Evolutionary conservation across 2,329 filamentous ascomycete species (phyloP).

Genomic region (Colletotrichum spinosum): DNA sequence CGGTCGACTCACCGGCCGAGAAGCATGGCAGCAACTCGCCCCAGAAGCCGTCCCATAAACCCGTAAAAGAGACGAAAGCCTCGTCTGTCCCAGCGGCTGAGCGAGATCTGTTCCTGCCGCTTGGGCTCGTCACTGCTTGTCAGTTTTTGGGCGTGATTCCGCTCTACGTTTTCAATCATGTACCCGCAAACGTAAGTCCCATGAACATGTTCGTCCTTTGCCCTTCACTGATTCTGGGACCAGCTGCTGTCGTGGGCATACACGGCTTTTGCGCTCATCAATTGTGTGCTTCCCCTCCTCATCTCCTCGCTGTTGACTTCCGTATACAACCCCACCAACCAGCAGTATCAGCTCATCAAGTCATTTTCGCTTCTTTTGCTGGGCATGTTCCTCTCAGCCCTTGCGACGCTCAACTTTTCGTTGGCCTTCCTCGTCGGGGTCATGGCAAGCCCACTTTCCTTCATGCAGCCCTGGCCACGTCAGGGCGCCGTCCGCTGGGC

Average conservation of each 20-base stretch:
- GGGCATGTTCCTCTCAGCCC: slow-evolving; percentile 89
- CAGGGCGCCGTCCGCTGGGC: slow-evolving; percentile 53
- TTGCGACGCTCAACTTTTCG: slow-evolving; percentile 96
- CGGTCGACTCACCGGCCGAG: slow-evolving; percentile 11
- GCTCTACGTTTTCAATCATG: slow-evolving; percentile 86
- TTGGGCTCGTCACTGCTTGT: slow-evolving; percentile 76
- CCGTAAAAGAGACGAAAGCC: background rate
- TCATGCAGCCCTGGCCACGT: slow-evolving; percentile 65
- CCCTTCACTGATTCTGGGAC: background rate
- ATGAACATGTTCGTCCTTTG: background rate
- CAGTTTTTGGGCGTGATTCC: slow-evolving; percentile 85
- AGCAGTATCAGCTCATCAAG: slow-evolving; percentile 84
- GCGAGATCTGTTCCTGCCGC: slow-evolving; percentile 77
- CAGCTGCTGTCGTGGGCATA: slow-evolving; percentile 57
- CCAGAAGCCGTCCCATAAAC: slow-evolving; percentile 14
- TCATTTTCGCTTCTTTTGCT: slow-evolving; percentile 93
- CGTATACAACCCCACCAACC: slow-evolving; percentile 66
- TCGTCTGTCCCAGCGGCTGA: slow-evolving; percentile 55
- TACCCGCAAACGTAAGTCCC: slow-evolving; percentile 70
- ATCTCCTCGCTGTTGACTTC: slow-evolving; percentile 67
- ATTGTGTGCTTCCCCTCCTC: slow-evolving; percentile 66
- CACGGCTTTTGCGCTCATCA: slow-evolving; percentile 65
- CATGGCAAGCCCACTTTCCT: slow-evolving; percentile 82
- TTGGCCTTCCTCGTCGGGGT: slow-evolving; percentile 88
- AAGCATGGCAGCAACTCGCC: background rate